These are phyloP conservation scores for Quercus parvula DNA, from an alignment of 306 rosid species.

Conservation along the genomic window DNA sequence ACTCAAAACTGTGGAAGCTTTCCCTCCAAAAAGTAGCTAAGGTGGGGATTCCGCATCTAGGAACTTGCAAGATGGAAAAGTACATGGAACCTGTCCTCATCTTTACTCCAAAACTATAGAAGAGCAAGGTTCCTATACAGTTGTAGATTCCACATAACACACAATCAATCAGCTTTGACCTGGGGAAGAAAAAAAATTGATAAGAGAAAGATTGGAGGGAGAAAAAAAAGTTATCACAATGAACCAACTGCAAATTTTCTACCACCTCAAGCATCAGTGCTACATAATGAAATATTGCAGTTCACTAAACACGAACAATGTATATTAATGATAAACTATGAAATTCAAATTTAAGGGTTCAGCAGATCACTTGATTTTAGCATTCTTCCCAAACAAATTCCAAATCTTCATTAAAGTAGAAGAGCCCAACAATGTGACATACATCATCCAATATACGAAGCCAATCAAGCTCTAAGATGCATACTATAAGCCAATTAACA, in stretches of 20 bases:
- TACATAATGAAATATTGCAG: background rate
- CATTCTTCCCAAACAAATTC: background rate
- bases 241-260: background rate
- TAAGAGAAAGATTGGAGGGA: background rate
- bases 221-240: background rate
- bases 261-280: background rate
- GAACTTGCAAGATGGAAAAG: conserved; percentile 61
- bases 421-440: background rate
- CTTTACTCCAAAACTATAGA: conserved; percentile 29
- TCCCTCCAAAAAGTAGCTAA: conserved; percentile 56
- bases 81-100: conserved; percentile 62
- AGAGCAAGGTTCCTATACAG: conserved; percentile 7
- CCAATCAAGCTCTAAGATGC: too few species aligned
- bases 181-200: conserved; percentile 29
- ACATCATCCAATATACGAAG: too few species aligned
- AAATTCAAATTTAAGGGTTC: background rate
- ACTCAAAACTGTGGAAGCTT: conserved; percentile 44
- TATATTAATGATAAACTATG: background rate
- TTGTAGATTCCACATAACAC: conserved; percentile 24
- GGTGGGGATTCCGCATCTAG: conserved; percentile 59
- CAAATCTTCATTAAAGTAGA: conserved; percentile 1
- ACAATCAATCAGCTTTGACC: conserved; percentile 35
- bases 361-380: background rate
- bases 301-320: conserved; percentile 6
- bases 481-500: too few species aligned